These are phyloP conservation scores for Periglandula ipomoeae DNA, from an alignment of 2,329 filamentous ascomycete genomes.

Conservation along the genomic window DNA sequence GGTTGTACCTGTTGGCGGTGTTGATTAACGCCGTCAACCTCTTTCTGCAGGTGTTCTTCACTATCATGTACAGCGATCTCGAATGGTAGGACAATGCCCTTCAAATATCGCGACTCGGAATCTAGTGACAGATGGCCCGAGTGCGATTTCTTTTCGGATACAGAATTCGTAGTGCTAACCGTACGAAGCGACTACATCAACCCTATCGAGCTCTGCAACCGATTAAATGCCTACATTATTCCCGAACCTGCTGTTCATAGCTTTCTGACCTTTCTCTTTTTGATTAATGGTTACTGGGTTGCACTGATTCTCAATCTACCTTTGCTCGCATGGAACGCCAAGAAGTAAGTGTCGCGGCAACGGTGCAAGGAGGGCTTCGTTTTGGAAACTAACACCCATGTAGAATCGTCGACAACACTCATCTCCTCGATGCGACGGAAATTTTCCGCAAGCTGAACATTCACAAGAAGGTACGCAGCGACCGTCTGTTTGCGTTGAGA, in stretches of 20 bases:
- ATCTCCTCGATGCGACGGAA: slow-evolving; percentile 93
- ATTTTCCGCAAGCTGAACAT: slow-evolving; percentile 99
- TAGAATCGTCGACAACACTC: slow-evolving; percentile 94
- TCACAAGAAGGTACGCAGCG: slow-evolving; percentile 76
- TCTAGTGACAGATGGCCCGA: background rate
- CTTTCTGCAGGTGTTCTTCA: slow-evolving; percentile 99
- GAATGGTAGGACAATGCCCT: slow-evolving; percentile 69
- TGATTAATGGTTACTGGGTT: slow-evolving; percentile 98
- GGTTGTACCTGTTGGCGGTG: slow-evolving; percentile 95
- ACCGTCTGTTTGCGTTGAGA: background rate
- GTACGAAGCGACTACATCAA: slow-evolving; percentile 90
- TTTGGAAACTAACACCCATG: background rate
- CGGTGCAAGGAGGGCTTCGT: background rate
- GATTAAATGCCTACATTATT: slow-evolving; percentile 98
- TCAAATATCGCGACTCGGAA: background rate
- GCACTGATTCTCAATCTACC: slow-evolving; percentile 87
- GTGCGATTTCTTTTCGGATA: background rate
- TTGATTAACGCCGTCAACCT: slow-evolving; percentile 99
- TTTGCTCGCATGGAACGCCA: slow-evolving; percentile 84
- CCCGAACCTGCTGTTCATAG: slow-evolving; percentile 96
- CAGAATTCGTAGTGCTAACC: background rate
- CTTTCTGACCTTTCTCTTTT: slow-evolving; percentile 89
- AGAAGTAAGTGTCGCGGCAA: slow-evolving; percentile 69
- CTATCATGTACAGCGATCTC: slow-evolving; percentile 99
- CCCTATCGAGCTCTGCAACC: slow-evolving; percentile 99